A percentile compares a stretch with the other conserved stretches of the same genome.
These are phyloP conservation scores for Monilinia laxa DNA, from an alignment of 2,329 filamentous ascomycete species.

Conservation along the genomic window DNA sequence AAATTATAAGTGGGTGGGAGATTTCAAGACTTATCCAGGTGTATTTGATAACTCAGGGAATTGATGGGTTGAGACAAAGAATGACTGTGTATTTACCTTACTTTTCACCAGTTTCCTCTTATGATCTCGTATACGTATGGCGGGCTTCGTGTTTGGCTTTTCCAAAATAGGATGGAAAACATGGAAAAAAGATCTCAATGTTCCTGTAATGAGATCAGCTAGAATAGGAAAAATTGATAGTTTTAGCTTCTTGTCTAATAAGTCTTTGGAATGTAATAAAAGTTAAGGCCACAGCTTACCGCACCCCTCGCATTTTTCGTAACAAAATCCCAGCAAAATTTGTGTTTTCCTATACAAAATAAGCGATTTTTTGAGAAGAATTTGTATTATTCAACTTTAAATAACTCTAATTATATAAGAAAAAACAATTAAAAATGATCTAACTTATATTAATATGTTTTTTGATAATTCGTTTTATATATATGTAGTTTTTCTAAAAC, in stretches of 20 bases:
- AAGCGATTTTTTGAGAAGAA: no score
- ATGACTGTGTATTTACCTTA: not conserved
- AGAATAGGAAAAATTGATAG: not conserved
- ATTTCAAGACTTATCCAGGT: conserved; percentile 17
- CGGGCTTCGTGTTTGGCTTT: not conserved
- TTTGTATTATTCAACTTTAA: no score
- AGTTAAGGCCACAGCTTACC: no score
- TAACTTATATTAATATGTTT: no score
- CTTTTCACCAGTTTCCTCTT: not conserved
- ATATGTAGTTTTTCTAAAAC: no score
- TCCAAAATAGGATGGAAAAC: not conserved
- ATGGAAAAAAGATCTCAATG: not conserved
- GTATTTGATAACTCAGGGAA: not conserved
- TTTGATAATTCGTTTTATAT: no score
- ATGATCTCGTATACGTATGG: not conserved
- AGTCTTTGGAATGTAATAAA: not conserved
- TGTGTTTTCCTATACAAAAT: no score
- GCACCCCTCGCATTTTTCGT: no score
- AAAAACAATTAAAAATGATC: no score
- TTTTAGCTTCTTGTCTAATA: not conserved
- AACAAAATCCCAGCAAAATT: no score
- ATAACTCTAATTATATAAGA: no score
- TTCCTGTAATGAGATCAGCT: not conserved
- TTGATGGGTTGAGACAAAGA: not conserved
- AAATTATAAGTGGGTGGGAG: conserved; percentile 22